These are phyloP conservation scores for Gossypium aridum DNA, from an alignment of 441 rosid genomes.

Conservation along the genomic window DNA sequence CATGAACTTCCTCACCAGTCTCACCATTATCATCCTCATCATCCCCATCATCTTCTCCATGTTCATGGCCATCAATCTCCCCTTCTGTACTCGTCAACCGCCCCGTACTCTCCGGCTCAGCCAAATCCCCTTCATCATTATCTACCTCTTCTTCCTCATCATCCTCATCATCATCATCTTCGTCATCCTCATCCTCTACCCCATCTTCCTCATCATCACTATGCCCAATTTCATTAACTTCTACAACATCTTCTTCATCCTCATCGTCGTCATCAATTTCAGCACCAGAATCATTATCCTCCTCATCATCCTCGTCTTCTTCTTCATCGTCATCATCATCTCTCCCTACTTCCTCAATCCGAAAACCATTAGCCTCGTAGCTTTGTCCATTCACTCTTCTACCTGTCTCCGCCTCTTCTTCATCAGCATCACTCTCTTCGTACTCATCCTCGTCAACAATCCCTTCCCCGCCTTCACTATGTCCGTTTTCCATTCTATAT, in stretches of 20 bases:
- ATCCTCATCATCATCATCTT: conserved; percentile 40
- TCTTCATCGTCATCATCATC: conserved; percentile 34
- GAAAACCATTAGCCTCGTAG: conserved; percentile 43
- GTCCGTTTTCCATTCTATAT: conserved; percentile 33
- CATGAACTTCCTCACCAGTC: conserved; percentile 55
- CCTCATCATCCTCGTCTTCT: conserved; percentile 36
- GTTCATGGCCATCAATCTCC: conserved; percentile 77
- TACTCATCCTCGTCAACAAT: conserved; percentile 39
- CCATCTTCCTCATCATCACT: conserved; percentile 49
- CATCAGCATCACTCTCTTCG: conserved; percentile 68
- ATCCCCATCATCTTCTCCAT: conserved; percentile 49
- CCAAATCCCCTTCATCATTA: conserved; percentile 40
- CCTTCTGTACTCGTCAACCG: conserved; percentile 43
- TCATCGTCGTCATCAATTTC: conserved; percentile 44
- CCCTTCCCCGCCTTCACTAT: conserved; percentile 34
- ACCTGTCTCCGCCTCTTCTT: conserved; percentile 49
- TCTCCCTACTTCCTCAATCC: conserved; percentile 25
- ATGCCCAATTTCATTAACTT: conserved; percentile 43
- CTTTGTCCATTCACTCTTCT: conserved; percentile 25
- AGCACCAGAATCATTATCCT: conserved; percentile 33
- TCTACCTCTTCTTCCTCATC: conserved; percentile 63
- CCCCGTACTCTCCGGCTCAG: conserved; percentile 39
- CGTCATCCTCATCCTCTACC: conserved; percentile 36
- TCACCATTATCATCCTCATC: conserved; percentile 52
- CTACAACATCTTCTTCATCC: conserved; percentile 45